Evolutionary conservation across 2,329 filamentous ascomycete species (phyloP), one percentile per base, ranked within the genome.

Genomic region (Aspergillus ochraceus): DNA sequence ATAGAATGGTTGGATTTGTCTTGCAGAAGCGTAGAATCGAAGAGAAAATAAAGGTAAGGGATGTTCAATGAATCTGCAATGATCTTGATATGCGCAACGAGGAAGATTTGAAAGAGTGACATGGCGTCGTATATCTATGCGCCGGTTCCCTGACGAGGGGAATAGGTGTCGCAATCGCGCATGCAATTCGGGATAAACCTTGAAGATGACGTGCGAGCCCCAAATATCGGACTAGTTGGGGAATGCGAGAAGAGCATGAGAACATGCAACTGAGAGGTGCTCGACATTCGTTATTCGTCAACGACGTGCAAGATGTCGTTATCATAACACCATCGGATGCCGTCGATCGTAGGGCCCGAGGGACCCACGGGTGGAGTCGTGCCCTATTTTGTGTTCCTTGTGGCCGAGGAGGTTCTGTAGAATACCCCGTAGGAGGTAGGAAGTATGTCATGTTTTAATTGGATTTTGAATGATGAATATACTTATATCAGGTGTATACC

Each of bases 221-320:
- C 36, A 42, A 42, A 6, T 6, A n/a, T 42, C 12, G 17, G 32
- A 14, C 11, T 5, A 10, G 12, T 4, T 36, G 32, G 12, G 4
- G 32, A 36, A 11, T 14, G 11, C 32, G 12, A 36, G 32, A 36
- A 36, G 6, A 10, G 24, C 6, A 29, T 9, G 26, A 29, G 8
- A 9, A 29, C 8, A 29, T 6, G 26, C 26, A 2, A 29, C 8
- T 29, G 6, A 29, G 26, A 29, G 8, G 26, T 29, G 8, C 1
- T 11, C 42, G 42, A 2, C 20, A 9, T 5, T 46, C n/a, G 22
- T 47, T n/a, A 54, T 63, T 69, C 67, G 63, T 63, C 60, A 66
- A 46, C 24, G 29, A 3, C 14, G 39, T 22, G 47, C 50, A 50
- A 45, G 54, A 67, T 68, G 67, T 65, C 65, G 66, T 64, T 60